These are phyloP conservation scores for Rostrohypoxylon terebratum DNA, from an alignment of 495 filamentous ascomycete genomes.

Conservation along the genomic window DNA sequence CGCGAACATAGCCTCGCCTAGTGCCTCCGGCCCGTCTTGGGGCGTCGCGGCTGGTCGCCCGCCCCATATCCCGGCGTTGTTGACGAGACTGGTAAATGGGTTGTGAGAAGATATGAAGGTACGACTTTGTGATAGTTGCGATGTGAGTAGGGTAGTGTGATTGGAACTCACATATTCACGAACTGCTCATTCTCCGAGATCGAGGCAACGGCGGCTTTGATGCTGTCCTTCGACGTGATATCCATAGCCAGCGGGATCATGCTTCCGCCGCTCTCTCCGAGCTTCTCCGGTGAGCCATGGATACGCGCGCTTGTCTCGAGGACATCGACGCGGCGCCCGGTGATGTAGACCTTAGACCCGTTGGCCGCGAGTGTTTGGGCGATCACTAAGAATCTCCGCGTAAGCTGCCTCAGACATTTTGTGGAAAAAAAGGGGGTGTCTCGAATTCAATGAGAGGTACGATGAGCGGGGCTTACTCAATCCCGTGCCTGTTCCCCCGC, in stretches of 20 bases:
- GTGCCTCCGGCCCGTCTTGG: conserved; percentile 38
- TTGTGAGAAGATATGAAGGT: conserved; percentile 42
- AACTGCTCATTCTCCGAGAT: conserved; percentile 71
- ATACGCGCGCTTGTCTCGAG: conserved; percentile 61
- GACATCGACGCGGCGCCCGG: conserved; percentile 72
- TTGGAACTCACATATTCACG: conserved; percentile 68
- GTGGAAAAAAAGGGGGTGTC: not conserved
- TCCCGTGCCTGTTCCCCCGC: conserved; percentile 69
- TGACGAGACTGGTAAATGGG: conserved; percentile 69
- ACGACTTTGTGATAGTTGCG: conserved; percentile 24
- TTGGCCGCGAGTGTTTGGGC: conserved; percentile 82
- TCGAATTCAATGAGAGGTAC: not conserved
- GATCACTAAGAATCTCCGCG: conserved; percentile 62
- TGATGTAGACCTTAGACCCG: conserved; percentile 86
- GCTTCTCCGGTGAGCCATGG: conserved; percentile 52
- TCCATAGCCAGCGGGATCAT: conserved; percentile 74
- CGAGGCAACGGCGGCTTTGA: conserved; percentile 71
- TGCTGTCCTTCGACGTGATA: conserved; percentile 79
- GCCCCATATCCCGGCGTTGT: conserved; percentile 81
- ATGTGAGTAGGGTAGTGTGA: conserved; percentile 39
- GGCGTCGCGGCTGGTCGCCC: conserved; percentile 8
- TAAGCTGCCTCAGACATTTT: not conserved
- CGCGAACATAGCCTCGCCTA: conserved; percentile 49
- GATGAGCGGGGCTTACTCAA: conserved; percentile 52
- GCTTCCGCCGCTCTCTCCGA: conserved; percentile 47